These are phyloP conservation scores for Irpex sp. DNA, from an alignment of 1,284 basidiomycete genomes.

Conservation along the genomic window DNA sequence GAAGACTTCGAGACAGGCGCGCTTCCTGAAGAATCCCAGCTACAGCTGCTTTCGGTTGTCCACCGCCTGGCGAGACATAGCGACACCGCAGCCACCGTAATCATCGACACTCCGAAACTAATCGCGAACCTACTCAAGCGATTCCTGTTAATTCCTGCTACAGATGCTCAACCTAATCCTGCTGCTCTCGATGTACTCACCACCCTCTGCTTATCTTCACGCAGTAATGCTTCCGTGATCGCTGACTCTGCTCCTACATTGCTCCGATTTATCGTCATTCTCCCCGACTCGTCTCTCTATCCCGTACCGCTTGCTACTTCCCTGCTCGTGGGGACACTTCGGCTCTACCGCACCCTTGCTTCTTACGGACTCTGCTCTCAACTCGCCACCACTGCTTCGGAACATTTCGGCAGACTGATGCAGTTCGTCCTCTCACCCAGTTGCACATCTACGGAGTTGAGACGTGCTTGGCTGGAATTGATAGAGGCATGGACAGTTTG, in stretches of 20 bases:
- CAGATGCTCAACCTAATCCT: slow-evolving; percentile 42
- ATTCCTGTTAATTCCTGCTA: slow-evolving; percentile 54
- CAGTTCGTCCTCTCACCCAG: slow-evolving; percentile 39
- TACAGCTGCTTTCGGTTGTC: slow-evolving; percentile 62
- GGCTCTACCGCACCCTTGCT: slow-evolving; percentile 64
- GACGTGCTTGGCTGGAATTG: slow-evolving; percentile 48
- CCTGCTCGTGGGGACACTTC: slow-evolving; percentile 59
- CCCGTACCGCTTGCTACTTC: slow-evolving; percentile 38
- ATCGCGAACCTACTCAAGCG: slow-evolving; percentile 49
- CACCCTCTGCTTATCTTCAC: slow-evolving; percentile 61
- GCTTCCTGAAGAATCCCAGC: slow-evolving; percentile 45
- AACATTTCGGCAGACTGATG: slow-evolving; percentile 45
- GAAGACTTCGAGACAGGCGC: slow-evolving; percentile 36
- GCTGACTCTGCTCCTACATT: slow-evolving; percentile 59
- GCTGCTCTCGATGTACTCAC: slow-evolving; percentile 58
- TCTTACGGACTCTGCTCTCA: slow-evolving; percentile 76
- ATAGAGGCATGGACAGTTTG: slow-evolving; percentile 78
- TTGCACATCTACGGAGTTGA: slow-evolving; percentile 34
- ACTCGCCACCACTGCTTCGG: slow-evolving; percentile 60
- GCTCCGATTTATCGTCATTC: slow-evolving; percentile 70
- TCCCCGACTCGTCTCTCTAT: slow-evolving; percentile 51
- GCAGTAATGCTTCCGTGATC: slow-evolving; percentile 62
- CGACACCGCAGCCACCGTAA: slow-evolving; percentile 48
- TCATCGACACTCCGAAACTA: slow-evolving; percentile 53
- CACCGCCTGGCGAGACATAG: slow-evolving; percentile 58